A percentile compares a stretch with the other conserved stretches of the same genome.
Conservation (phyloP, 2,329 filamentous ascomycete genomes). For the Ilyonectria sp. region DNA sequence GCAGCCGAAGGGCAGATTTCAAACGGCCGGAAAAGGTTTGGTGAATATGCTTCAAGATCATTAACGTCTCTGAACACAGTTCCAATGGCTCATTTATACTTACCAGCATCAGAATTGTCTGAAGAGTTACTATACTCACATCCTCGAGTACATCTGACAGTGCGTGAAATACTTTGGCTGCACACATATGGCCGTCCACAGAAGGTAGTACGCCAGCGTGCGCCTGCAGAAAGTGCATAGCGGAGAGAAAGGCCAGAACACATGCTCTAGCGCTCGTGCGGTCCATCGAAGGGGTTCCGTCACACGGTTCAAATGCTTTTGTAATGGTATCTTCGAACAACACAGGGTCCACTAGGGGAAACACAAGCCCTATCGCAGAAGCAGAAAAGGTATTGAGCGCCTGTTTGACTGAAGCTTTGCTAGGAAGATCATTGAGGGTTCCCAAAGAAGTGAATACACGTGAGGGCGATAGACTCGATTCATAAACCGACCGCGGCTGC, state of each 20-base stretch:
- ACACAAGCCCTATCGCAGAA: conserved; percentile 59
- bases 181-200: conserved; percentile 59
- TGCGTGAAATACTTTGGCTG: conserved; percentile 58
- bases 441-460: conserved; percentile 12
- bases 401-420: conserved; percentile 47
- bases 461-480: conserved; percentile 9
- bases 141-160: conserved; percentile 60
- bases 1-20: conserved; percentile 60
- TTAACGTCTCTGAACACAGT: background rate
- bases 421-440: conserved; percentile 36
- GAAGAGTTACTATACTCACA: conserved; percentile 59
- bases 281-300: conserved; percentile 40
- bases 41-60: conserved; percentile 55
- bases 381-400: conserved; percentile 42
- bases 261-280: conserved; percentile 60
- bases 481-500: background rate
- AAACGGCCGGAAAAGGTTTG: conserved; percentile 63
- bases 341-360: conserved; percentile 64
- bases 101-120: conserved; percentile 65
- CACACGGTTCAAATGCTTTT: conserved; percentile 57
- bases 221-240: conserved; percentile 46
- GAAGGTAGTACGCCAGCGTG: conserved; percentile 28
- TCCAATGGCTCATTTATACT: conserved; percentile 35
- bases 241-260: conserved; percentile 64
- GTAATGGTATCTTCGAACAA: conserved; percentile 63